Evolutionary conservation across 805 yeast genomes (phyloP).

Genomic region (Candida endomychidarum): DNA sequence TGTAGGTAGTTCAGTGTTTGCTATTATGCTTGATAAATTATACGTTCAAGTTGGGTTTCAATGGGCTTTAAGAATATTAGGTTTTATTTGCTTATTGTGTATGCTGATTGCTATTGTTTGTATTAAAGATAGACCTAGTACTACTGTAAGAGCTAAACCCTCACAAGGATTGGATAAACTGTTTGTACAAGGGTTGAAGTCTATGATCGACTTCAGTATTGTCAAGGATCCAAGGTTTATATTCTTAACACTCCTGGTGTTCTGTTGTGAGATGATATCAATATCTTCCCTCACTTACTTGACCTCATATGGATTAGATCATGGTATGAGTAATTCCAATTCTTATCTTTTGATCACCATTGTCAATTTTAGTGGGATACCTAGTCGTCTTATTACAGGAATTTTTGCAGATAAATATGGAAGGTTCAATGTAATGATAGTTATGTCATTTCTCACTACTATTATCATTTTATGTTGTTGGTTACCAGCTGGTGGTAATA

Average conservation of each 20-base stretch:
- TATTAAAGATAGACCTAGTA: constrained; percentile 20
- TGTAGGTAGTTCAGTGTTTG: constrained; percentile 27
- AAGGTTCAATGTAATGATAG: constrained; percentile 26
- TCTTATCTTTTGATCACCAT: constrained; percentile 26
- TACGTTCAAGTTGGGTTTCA: constrained; percentile 26
- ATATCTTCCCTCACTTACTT: constrained; percentile 37
- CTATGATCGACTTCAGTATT: constrained; percentile 23
- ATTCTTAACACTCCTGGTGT: constrained; percentile 25
- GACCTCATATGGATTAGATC: constrained; percentile 27
- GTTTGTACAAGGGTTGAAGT: constrained; percentile 17
- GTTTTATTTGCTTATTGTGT: constrained; percentile 22
- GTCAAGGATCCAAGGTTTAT: constrained; percentile 24
- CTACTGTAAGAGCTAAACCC: neutral
- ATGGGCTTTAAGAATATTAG: constrained; percentile 28
- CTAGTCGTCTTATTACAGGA: constrained; percentile 28
- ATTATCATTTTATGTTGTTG: constrained; percentile 24
- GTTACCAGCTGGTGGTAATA: constrained; percentile 33
- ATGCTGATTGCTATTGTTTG: constrained; percentile 19
- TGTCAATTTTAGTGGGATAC: constrained; percentile 29
- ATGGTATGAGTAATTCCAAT: constrained; percentile 20
- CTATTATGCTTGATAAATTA: constrained; percentile 26
- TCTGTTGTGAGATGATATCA: constrained; percentile 48
- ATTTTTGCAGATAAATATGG: constrained; percentile 29
- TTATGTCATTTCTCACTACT: constrained; percentile 22
- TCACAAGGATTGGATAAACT: neutral